Conservation (phyloP, 768 basidiomycete genomes). For the Lactarius pseudohatsudake region DNA sequence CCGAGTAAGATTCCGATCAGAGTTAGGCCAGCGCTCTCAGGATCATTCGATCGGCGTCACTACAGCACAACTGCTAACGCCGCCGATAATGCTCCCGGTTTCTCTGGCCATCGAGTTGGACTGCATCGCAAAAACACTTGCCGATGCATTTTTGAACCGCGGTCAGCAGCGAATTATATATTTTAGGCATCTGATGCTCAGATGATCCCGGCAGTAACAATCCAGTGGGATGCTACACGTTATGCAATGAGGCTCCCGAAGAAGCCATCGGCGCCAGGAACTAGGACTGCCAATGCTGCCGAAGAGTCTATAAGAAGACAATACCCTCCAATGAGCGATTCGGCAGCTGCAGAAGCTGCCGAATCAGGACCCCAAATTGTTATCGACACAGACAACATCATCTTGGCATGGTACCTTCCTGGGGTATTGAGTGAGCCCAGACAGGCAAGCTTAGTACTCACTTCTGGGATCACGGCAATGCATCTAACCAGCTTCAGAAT, state of each 20-base stretch:
- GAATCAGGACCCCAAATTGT: background rate
- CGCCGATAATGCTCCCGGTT: background rate
- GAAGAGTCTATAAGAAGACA: background rate
- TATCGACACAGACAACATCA: background rate
- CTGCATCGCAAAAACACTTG: background rate
- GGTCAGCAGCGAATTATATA: background rate
- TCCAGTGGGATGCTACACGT: background rate
- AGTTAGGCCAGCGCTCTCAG: background rate
- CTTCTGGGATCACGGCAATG: no score
- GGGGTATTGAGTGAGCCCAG: background rate
- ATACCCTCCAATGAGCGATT: background rate
- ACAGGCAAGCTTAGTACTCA: background rate
- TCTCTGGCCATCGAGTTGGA: background rate
- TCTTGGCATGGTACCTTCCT: background rate
- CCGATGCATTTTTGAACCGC: background rate
- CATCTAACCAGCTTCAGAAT: background rate
- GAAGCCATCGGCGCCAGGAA: background rate
- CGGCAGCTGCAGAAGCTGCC: no score
- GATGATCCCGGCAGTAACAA: background rate
- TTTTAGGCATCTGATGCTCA: background rate
- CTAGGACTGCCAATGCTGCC: no score
- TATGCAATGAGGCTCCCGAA: background rate
- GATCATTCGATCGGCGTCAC: background rate
- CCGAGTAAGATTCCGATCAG: background rate
- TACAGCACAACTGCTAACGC: no score